Evolutionary conservation across 441 rosid species (phyloP).

Genomic region (Rhodomyrtus psidioides): DNA sequence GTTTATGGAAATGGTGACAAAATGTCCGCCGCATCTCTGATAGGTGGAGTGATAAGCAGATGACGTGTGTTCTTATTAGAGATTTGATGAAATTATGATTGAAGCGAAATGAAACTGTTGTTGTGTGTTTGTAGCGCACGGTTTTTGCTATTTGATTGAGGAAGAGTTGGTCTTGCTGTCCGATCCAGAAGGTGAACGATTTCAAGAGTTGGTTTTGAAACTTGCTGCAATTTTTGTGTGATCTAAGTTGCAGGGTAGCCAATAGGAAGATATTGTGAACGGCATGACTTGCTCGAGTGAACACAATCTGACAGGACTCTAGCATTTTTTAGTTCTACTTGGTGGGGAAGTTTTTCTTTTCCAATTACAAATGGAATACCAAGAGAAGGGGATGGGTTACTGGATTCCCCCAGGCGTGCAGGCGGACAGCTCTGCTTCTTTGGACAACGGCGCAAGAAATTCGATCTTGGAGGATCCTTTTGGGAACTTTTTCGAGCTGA

Average conservation of each 20-base stretch:
- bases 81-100: not conserved
- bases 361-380: constrained; percentile 37
- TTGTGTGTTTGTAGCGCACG: not conserved
- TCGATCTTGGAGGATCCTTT: constrained; percentile 38
- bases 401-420: constrained; percentile 36
- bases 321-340: not conserved
- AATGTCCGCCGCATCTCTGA: not conserved
- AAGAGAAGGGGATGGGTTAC: constrained; percentile 39
- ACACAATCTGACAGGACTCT: constrained; percentile 5
- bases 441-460: constrained; percentile 22
- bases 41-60: not conserved
- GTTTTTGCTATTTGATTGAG: not conserved
- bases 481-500: constrained; percentile 36
- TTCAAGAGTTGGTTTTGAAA: not conserved
- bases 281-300: not conserved
- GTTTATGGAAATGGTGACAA: not conserved
- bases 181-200: not conserved
- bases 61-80: not conserved
- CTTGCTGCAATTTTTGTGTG: not conserved
- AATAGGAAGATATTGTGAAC: not conserved
- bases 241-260: constrained; percentile 2
- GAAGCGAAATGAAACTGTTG: not conserved
- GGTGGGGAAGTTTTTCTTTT: constrained; percentile 1
- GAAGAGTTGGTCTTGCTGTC: not conserved
- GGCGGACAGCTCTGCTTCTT: constrained; percentile 22